A percentile compares a stretch with the other conserved stretches of the same genome.
Evolutionary conservation across 2,329 filamentous ascomycete species (phyloP).

Genomic region (Aspergillus eucalypticola): DNA sequence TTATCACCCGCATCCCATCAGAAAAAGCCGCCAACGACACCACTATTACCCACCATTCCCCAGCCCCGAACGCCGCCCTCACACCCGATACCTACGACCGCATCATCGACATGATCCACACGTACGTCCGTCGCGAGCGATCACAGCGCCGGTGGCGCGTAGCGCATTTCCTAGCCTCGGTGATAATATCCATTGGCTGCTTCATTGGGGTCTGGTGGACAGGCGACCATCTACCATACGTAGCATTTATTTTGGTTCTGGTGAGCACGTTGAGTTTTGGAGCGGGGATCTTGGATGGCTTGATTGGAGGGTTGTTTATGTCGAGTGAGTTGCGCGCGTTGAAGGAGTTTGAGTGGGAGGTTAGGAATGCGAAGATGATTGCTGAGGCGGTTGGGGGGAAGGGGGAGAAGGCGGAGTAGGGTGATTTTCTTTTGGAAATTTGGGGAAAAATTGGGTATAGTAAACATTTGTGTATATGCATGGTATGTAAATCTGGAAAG

Average conservation of each 20-base stretch:
- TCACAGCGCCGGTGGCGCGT: slow-evolving; percentile 71
- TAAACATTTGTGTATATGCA: too few relatives aligned
- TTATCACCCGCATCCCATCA: slow-evolving; percentile 54
- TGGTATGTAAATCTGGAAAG: too few relatives aligned
- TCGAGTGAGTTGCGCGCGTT: slow-evolving; percentile 78
- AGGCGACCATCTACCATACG: slow-evolving; percentile 63
- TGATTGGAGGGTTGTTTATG: slow-evolving; percentile 86
- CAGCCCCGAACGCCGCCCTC: slow-evolving; percentile 32
- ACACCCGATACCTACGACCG: slow-evolving; percentile 64
- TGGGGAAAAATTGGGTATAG: too few relatives aligned
- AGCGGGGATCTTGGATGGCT: slow-evolving; percentile 76
- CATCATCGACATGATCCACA: slow-evolving; percentile 69
- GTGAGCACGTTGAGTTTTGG: slow-evolving; percentile 75
- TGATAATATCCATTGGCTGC: slow-evolving; percentile 70
- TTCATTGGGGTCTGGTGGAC: slow-evolving; percentile 85
- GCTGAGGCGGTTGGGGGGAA: background rate
- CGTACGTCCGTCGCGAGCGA: slow-evolving; percentile 70
- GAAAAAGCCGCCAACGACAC: too few relatives aligned
- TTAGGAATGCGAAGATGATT: slow-evolving; percentile 60
- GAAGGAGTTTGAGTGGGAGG: slow-evolving; percentile 92
- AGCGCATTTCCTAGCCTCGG: slow-evolving; percentile 69
- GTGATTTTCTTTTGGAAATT: too few relatives aligned
- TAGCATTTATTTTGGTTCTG: slow-evolving; percentile 77
- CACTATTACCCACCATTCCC: slow-evolving; percentile 4
- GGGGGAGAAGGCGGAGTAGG: too few relatives aligned